Base-by-base conservation (phyloP, 2,329 filamentous ascomycete genomes). In the Claviceps maximensis region DNA sequence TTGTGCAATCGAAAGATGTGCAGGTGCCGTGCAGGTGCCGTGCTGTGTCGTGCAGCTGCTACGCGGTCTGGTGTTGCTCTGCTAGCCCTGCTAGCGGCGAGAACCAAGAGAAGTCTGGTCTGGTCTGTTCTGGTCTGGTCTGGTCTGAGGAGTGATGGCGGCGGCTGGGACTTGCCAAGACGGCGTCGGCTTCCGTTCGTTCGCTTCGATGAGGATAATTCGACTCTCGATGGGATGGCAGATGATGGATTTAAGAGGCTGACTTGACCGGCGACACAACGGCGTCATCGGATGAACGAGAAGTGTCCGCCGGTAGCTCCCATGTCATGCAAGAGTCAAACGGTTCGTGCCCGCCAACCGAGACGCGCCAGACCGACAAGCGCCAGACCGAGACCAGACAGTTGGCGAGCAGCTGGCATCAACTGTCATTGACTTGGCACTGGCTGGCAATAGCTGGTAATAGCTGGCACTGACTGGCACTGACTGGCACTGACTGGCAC, bases 201-300 rank as follows among this genome's bases (percentile, higher is more conserved):
- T 31, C 25, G n/a, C 23, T 10, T 31, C 27, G 27, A 31, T 47
- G 27, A 19, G n/a, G 45, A 23, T 42, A 10, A 13, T 47, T 4
- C 19, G 7, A 12, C 38, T 17, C 17, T 25, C 19, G 19, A 51
- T 45, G 41, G 29, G 29, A 25, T 25, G 23, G 21, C n/a, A 45
- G 21, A 51, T 9, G 41, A 4, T 36, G 19, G 19, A 21, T 25
- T 45, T 36, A 51, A 45, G 40, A 51, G 12, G 27, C 21, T 27
- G 29, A 13, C 38, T 9, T 21, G 15, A 25, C 21, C 3, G 12
- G 21, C 10, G n/a, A 40, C 40, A 13, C 41, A 31, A 51, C 40
- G 40, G 41, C 25, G 27, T 25, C 49, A 45, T 51, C 49, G 49
- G 49, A 25, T 29, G 29, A 45, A 51, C 40, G 49, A 45, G n/a